Conservation (phyloP, 257 asterid species). For the Gynochthodes officinalis region DNA sequence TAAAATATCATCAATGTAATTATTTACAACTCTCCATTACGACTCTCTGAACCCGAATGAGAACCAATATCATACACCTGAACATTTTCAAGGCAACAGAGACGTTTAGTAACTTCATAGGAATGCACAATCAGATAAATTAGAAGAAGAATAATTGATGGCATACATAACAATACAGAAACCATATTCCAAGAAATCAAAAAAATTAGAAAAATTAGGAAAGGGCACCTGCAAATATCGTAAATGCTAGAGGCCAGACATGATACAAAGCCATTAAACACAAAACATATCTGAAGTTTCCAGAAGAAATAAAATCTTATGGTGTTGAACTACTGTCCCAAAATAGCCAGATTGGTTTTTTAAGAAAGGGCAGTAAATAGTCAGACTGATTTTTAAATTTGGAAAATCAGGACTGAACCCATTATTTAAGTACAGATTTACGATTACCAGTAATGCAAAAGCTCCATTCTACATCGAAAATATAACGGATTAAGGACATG, state of each 20-base stretch:
- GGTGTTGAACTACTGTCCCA: too few relatives aligned
- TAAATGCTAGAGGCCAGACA: background rate
- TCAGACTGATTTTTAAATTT: too few relatives aligned
- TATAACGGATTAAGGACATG: background rate
- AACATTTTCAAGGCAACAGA: conserved; percentile 7
- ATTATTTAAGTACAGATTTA: too few relatives aligned
- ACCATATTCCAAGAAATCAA: background rate
- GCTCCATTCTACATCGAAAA: too few relatives aligned
- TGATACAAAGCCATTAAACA: background rate
- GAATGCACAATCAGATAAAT: background rate
- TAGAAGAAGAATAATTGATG: background rate
- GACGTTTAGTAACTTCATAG: conserved; percentile 4
- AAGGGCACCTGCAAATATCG: background rate
- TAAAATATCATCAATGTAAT: too few relatives aligned
- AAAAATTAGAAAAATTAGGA: background rate
- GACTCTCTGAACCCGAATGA: too few relatives aligned
- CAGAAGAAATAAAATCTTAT: too few relatives aligned
- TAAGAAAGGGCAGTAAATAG: too few relatives aligned
- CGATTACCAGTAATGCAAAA: too few relatives aligned
- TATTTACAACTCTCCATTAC: too few relatives aligned
- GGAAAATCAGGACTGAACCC: too few relatives aligned
- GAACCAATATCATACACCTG: conserved; percentile 82
- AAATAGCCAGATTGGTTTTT: too few relatives aligned
- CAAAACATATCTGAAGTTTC: background rate
- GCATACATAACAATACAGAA: background rate